A percentile compares a stretch with the other conserved stretches of the same genome.
phyloP scores from a whole-genome alignment of 352 stramenopile species.

The Globisporangium cystogenes region DNA sequence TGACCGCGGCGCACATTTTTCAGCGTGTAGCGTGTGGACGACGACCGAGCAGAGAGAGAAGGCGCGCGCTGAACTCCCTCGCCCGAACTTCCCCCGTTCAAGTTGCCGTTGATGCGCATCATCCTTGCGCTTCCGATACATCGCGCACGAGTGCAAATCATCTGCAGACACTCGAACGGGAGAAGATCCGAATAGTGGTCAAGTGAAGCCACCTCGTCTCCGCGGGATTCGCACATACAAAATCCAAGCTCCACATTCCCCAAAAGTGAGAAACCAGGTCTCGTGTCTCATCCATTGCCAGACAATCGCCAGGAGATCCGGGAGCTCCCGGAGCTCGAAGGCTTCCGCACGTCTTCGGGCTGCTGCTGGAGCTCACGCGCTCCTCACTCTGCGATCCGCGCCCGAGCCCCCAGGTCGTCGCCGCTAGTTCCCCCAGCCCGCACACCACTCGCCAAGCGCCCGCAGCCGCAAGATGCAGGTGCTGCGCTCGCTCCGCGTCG shows the following conservation, averaged over 20 bases:
- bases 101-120: neutral
- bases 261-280: neutral
- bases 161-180: neutral
- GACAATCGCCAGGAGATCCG: neutral
- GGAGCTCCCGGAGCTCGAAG: neutral
- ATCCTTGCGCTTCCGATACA: too few relatives aligned
- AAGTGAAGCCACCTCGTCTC: neutral
- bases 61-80: neutral
- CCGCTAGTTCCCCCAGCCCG: neutral
- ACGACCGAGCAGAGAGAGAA: neutral
- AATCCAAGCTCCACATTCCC: neutral
- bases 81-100: neutral
- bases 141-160: neutral
- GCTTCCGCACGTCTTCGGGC: too few relatives aligned
- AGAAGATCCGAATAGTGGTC: neutral
- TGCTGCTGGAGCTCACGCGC: neutral
- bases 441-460: neutral
- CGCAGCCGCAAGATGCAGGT: constrained; percentile 7
- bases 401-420: neutral
- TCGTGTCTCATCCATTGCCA: neutral
- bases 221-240: neutral
- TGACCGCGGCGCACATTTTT: neutral
- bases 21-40: neutral
- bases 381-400: neutral
- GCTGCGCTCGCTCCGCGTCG: constrained; percentile 10